Conservation (phyloP, 2,329 filamentous ascomycete species). For the Penicillium sp. region DNA sequence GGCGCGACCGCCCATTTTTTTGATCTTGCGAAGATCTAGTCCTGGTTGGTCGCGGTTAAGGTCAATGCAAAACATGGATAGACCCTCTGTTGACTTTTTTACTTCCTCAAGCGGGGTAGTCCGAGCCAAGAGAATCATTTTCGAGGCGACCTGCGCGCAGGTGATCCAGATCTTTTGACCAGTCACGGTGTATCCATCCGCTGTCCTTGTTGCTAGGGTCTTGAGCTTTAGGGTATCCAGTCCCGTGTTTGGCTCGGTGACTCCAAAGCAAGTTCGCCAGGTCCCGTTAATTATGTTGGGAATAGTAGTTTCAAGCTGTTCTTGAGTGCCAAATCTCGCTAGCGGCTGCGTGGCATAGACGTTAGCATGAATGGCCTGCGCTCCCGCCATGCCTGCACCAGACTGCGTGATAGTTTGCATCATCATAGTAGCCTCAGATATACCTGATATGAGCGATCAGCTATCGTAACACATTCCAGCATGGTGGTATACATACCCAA, state of each 20-base stretch:
- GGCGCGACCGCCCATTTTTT: slow-evolving; percentile 81
- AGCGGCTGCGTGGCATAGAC: slow-evolving; percentile 65
- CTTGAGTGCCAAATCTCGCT: slow-evolving; percentile 67
- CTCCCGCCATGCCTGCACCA: slow-evolving; percentile 74
- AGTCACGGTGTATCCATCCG: slow-evolving; percentile 63
- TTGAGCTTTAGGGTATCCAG: slow-evolving; percentile 72
- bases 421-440: slow-evolving; percentile 84
- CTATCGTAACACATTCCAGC: slow-evolving; percentile 23
- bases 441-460: slow-evolving; percentile 35
- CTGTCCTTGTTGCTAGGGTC: slow-evolving; percentile 63
- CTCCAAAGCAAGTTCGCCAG: slow-evolving; percentile 75
- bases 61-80: slow-evolving; percentile 79
- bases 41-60: slow-evolving; percentile 62
- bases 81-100: slow-evolving; percentile 68
- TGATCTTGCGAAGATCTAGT: slow-evolving; percentile 69
- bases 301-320: slow-evolving; percentile 64
- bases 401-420: slow-evolving; percentile 74
- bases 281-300: slow-evolving; percentile 70
- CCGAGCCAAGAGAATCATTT: slow-evolving; percentile 79
- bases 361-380: slow-evolving; percentile 59
- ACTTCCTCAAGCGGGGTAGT: slow-evolving; percentile 69
- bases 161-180: slow-evolving; percentile 92
- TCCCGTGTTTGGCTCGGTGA: slow-evolving; percentile 52
- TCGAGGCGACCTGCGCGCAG: slow-evolving; percentile 75
- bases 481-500: slow-evolving; percentile 47